Evolutionary conservation across 2,329 filamentous ascomycete species (phyloP).

Genomic region (Cercospora zeae-maydis): DNA sequence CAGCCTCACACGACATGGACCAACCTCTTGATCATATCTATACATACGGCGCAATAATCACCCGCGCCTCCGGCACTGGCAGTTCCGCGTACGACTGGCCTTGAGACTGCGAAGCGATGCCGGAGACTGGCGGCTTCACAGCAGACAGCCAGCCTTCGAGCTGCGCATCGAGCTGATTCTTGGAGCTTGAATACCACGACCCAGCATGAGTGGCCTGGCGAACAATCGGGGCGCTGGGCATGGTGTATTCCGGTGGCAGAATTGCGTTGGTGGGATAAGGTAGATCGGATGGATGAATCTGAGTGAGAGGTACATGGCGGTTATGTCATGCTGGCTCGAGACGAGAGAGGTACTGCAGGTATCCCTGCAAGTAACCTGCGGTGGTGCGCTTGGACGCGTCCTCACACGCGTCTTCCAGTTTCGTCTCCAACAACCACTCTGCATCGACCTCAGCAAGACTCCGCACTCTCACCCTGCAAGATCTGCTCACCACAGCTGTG

Average conservation of each 20-base stretch:
- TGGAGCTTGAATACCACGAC: slow-evolving; percentile 74
- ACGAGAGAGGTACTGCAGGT: not conserved
- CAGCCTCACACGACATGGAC: slow-evolving; percentile 30
- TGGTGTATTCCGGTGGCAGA: slow-evolving; percentile 9
- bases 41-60: slow-evolving; percentile 84
- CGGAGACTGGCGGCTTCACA: slow-evolving; percentile 65
- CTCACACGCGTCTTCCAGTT: not conserved
- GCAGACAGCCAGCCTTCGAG: slow-evolving; percentile 71
- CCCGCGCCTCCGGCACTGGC: slow-evolving; percentile 70
- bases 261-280: not conserved
- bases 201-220: slow-evolving; percentile 73
- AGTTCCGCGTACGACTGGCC: slow-evolving; percentile 45
- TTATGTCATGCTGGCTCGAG: not conserved
- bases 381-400: not conserved
- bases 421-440: not conserved
- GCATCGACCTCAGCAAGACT: not conserved
- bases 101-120: slow-evolving; percentile 49
- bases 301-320: too few relatives aligned
- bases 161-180: slow-evolving; percentile 59
- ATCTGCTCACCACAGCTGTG: not conserved
- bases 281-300: too few relatives aligned
- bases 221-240: slow-evolving; percentile 35
- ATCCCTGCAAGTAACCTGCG: not conserved
- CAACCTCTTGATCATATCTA: slow-evolving; percentile 1
- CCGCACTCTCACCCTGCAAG: not conserved